Evolutionary conservation across 1,284 basidiomycete species (phyloP), one percentile per base, ranked within the genome.

Genomic region (Athelia psychrophila): DNA sequence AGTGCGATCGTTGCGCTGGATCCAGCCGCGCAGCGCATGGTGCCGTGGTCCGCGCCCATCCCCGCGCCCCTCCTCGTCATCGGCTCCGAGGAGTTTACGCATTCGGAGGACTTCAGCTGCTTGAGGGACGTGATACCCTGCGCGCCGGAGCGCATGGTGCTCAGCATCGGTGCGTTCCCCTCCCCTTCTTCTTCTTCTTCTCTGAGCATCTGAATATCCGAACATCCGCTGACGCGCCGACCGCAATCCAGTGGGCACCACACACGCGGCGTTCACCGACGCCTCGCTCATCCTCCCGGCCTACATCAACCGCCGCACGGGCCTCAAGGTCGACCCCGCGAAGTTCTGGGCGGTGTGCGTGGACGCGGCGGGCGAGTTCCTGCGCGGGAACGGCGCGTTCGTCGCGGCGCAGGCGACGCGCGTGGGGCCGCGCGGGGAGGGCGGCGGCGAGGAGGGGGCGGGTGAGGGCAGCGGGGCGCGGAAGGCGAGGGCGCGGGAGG

Each of bases 211-310:
- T n/a, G n/a, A n/a, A n/a, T n/a, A n/a, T n/a, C n/a, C n/a, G n/a
- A n/a, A n/a, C n/a, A n/a, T 30, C 27, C 27, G 6, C 27, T 13
- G 27, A 5, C 13, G 5, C 6, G 38, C 36, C 15, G 16, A 23
- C 18, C 35, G 51, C 15, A 19, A 1, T 44, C 25, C 77, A 76
- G 79, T 78, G 35, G 83, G 81, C 60, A 76, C 79, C 33, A 84
- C 80, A 71, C 80, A 84, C 62, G 81, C 79, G 72, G 80, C 80
- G 44, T 81, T 83, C 63, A 79, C 81, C 64, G 83, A 84, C 60
- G 78, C 79, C 33, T 81, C 81, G 69, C 78, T 84, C 65, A 80
- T 83, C 66, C 78, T 83, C 62, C 82, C 82, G n/a, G 78, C 81
- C 62, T 70, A 77, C 45, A 52, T 72, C 52, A 61, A 64, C 52